Conservation (phyloP, 352 stramenopile genomes). For the Peronospora farinosa region DNA sequence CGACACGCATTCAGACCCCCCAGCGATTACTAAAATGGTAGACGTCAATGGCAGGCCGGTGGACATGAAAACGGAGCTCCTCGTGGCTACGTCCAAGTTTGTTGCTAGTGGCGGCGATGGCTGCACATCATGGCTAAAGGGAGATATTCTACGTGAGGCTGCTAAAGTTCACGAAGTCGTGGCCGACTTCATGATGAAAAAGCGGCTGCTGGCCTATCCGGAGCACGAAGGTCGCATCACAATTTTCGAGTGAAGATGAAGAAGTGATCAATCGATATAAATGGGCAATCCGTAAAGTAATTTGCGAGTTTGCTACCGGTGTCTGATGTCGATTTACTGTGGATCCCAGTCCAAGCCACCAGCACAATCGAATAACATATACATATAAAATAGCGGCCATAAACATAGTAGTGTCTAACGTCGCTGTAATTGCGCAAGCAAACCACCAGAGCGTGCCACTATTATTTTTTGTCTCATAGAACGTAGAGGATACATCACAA, state of each 20-base stretch:
- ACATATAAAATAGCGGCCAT: too few relatives aligned
- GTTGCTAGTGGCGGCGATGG: conserved; percentile 70
- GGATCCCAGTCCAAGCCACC: too few relatives aligned
- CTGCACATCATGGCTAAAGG: conserved; percentile 63
- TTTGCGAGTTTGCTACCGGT: too few relatives aligned
- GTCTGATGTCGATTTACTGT: too few relatives aligned
- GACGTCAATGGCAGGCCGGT: conserved; percentile 42
- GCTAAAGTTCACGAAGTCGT: conserved; percentile 49
- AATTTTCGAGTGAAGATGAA: conserved; percentile 44
- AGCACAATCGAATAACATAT: too few relatives aligned
- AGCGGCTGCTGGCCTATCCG: conserved; percentile 53
- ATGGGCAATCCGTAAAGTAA: not conserved
- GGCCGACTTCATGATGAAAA: conserved; percentile 58
- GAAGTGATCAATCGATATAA: not conserved
- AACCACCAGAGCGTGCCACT: too few relatives aligned
- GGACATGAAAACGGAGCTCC: conserved; percentile 44
- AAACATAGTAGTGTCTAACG: too few relatives aligned
- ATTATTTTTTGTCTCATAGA: too few relatives aligned
- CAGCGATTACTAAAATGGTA: conserved; percentile 37
- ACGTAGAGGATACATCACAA: too few relatives aligned
- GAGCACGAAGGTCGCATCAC: conserved; percentile 54
- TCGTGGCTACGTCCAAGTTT: conserved; percentile 78
- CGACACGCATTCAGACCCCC: conserved; percentile 15
- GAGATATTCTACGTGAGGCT: conserved; percentile 42
- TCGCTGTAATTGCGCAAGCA: too few relatives aligned